Base-by-base conservation (phyloP, 768 basidiomycete genomes). In the Tylopilus intermedius region DNA sequence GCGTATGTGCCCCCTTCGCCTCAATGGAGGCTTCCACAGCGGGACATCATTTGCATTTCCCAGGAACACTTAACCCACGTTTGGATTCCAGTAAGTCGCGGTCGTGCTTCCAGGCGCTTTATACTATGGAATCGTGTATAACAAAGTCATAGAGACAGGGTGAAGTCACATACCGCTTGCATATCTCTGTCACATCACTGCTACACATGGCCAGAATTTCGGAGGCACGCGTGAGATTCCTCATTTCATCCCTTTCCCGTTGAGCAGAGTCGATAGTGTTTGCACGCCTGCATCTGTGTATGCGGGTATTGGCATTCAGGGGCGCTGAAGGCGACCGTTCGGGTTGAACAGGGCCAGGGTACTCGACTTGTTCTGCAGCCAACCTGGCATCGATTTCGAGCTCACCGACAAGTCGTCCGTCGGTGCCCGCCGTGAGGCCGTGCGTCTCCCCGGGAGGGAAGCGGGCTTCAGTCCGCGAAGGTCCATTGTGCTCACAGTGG, bases 201-300 rank as follows among this genome's bases (percentile, higher is more conserved):
- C 44, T 45, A 58, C 71, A 71, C 0, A 81, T 59, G 38, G 76
- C 76, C 58, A 86, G 73, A 49, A 94, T 91, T 71, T 90, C 88
- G 21, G 81, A 84, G 7, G 90, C 88, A 53, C 82, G 78, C 0
- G 93, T 95, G 50, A 94, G 72, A 63, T 89, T 86, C 11, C 87
- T 75, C 90, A 94, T 94, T 73, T 94, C 93, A 55, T 90, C 88
- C 68, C 82, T 82, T 72, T 95, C 92, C 30, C 90, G 77, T 62
- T 83, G 79, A 13, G 88, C 83, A 67, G 94, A 92, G 65, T 90
- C 81, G 64, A 91, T 79, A 29, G 85, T 87, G 64, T 88, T 87
- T 4, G 71, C 71, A 30, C 56, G 54, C 58, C 62, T 63, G 47
- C 65, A 67, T 44, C 65, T 58, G 21, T 67, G 66, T 38, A 66